Percentiles rank a stretch among this genome's conserved stretches.
These are phyloP conservation scores for Heliocybe sulcata DNA, from an alignment of 1,284 basidiomycete genomes.

Conservation along the genomic window DNA sequence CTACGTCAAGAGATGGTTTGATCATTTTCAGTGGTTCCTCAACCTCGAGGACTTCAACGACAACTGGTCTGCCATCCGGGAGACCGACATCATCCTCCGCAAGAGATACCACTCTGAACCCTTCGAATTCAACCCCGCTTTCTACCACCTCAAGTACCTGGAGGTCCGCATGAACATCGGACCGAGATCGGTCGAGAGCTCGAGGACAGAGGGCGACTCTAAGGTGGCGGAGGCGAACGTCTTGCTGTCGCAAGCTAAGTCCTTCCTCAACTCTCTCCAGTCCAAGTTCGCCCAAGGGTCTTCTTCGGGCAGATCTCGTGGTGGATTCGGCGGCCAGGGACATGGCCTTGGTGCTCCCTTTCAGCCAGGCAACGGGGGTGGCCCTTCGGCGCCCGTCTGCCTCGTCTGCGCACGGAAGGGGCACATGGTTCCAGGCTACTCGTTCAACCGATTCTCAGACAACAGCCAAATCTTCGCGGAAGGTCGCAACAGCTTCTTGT, in stretches of 20 bases:
- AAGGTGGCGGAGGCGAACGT: no score
- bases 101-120: background rate
- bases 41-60: background rate
- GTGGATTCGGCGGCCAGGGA: no score
- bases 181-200: no score
- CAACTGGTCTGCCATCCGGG: background rate
- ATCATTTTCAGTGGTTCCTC: background rate
- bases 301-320: no score
- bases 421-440: slow-evolving; percentile 5
- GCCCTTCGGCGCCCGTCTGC: slow-evolving; percentile 3
- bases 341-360: background rate
- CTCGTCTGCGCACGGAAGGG: slow-evolving; percentile 9
- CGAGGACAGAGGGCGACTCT: no score
- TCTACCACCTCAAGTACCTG: background rate
- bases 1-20: background rate
- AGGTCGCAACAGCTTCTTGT: background rate
- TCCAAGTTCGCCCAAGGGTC: no score
- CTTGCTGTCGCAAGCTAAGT: no score
- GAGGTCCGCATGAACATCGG: background rate
- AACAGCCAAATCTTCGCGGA: slow-evolving; percentile 2
- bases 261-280: no score
- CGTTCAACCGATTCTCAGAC: background rate
- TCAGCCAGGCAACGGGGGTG: background rate
- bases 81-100: background rate
- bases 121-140: background rate